Conservation (phyloP, 441 rosid genomes). For the Eruca vesicaria region DNA sequence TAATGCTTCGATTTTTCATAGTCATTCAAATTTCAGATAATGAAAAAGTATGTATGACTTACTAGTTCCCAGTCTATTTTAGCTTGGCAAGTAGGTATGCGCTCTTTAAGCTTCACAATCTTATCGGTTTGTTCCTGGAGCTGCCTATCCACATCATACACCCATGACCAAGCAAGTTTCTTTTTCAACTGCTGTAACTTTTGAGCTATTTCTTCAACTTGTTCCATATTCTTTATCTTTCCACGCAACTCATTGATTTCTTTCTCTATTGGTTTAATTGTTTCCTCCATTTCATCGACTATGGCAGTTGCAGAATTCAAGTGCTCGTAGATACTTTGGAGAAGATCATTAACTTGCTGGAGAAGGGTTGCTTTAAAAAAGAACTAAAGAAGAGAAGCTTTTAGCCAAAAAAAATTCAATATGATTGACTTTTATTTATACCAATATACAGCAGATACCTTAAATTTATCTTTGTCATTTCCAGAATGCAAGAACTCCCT, state of each 20-base stretch:
- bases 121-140: conserved; percentile 49
- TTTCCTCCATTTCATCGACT: conserved; percentile 63
- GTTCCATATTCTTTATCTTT: conserved; percentile 84
- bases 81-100: conserved; percentile 86
- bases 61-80: conserved; percentile 68
- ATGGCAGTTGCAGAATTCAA: conserved; percentile 57
- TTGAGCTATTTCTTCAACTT: conserved; percentile 71
- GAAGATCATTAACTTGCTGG: conserved; percentile 88
- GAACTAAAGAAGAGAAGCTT: conserved; percentile 51
- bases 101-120: conserved; percentile 67
- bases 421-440: background rate
- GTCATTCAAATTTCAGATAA: background rate
- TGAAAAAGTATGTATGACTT: conserved; percentile 39
- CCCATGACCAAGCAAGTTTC: conserved; percentile 94
- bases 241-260: conserved; percentile 63
- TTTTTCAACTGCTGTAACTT: conserved; percentile 67
- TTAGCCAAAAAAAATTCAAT: conserved; percentile 31
- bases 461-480: conserved; percentile 86
- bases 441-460: conserved; percentile 44
- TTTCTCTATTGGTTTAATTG: conserved; percentile 68
- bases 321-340: conserved; percentile 54
- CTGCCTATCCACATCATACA: conserved; percentile 70
- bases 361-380: conserved; percentile 93
- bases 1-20: background rate
- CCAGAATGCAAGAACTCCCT: conserved; percentile 96